Evolutionary conservation across 345 rosid genomes (phyloP).

Genomic region (Eucalyptus curtisii): DNA sequence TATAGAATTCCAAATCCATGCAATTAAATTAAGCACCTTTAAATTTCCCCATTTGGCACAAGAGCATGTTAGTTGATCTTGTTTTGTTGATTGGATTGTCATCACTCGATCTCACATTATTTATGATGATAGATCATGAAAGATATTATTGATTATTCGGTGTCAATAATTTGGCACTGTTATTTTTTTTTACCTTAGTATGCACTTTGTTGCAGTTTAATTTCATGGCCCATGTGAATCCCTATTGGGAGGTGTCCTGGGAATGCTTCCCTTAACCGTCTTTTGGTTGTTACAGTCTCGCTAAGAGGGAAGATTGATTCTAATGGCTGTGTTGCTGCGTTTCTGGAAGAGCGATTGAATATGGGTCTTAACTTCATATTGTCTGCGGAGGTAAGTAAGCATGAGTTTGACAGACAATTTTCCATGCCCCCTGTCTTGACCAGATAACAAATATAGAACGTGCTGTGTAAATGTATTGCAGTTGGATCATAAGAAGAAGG

Average conservation of each 20-base stretch:
- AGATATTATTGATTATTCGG: not conserved
- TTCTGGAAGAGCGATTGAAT: constrained; percentile 82
- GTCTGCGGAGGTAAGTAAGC: constrained; percentile 74
- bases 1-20: not conserved
- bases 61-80: not conserved
- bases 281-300: constrained; percentile 52
- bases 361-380: constrained; percentile 82
- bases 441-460: not conserved
- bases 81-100: not conserved
- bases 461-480: constrained; percentile 12
- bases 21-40: too few species aligned
- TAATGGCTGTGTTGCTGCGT: constrained; percentile 69
- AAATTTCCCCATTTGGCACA: not conserved
- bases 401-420: not conserved
- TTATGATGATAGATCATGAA: not conserved
- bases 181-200: not conserved
- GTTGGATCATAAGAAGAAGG: constrained; percentile 91
- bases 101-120: not conserved
- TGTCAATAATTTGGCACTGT: not conserved
- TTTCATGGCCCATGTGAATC: not conserved
- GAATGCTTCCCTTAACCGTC: not conserved
- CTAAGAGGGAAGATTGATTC: constrained; percentile 95
- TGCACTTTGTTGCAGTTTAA: not conserved
- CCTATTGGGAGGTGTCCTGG: not conserved
- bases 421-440: not conserved